Percentiles rank a stretch among this genome's conserved stretches.
phyloP scores from a whole-genome alignment of 2,329 filamentous ascomycete species.

The Polychaeton citri region DNA sequence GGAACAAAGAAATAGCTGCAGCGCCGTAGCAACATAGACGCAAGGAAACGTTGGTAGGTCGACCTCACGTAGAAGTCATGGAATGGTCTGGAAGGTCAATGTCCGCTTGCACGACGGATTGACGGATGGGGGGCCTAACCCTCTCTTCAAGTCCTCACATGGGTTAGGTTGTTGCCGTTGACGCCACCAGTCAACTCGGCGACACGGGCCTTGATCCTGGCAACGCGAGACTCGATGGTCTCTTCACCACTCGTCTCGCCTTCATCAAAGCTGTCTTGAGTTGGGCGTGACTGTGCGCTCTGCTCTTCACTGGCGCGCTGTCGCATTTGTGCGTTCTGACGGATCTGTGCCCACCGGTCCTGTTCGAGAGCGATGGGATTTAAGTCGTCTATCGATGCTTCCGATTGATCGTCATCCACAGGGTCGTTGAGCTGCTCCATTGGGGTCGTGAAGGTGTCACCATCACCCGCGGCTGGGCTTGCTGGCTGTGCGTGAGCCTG shows the following conservation, averaged over 20 bases:
- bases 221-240: conserved; percentile 91
- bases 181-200: conserved; percentile 60
- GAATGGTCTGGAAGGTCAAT: too few species aligned
- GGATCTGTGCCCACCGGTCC: conserved; percentile 91
- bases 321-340: conserved; percentile 82
- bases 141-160: not conserved
- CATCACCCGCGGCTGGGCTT: not conserved
- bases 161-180: not conserved
- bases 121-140: too few species aligned
- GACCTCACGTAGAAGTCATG: too few species aligned
- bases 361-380: conserved; percentile 30
- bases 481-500: conserved; percentile 4
- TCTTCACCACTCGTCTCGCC: conserved; percentile 92
- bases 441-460: conserved; percentile 7
- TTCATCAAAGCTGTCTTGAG: conserved; percentile 53
- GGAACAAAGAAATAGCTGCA: not conserved
- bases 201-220: conserved; percentile 93
- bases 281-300: conserved; percentile 33
- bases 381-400: conserved; percentile 26
- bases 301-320: conserved; percentile 51
- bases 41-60: not conserved
- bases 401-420: conserved; percentile 23
- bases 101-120: too few species aligned
- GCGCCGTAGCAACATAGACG: not conserved
- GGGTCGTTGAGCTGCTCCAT: conserved; percentile 6